Percentiles rank a stretch among this genome's conserved stretches.
Conservation (phyloP, 495 filamentous ascomycete genomes). For the Trichocladium antarcticum region DNA sequence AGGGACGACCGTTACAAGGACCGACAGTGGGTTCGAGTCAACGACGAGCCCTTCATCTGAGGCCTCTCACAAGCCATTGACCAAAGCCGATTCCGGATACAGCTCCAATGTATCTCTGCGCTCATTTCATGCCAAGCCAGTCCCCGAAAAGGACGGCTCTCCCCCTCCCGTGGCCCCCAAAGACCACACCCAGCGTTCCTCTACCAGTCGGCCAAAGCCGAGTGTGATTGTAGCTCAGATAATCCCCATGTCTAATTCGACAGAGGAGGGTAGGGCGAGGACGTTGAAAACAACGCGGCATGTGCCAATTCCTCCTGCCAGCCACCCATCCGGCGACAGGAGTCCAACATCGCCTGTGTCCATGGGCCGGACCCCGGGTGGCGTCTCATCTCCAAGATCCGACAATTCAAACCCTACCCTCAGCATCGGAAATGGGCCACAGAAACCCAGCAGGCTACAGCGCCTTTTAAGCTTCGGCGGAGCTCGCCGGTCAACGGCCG, state of each 20-base stretch:
- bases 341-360: constrained; percentile 17
- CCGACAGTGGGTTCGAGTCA: constrained; percentile 36
- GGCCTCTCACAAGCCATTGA: constrained; percentile 28
- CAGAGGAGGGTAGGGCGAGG: background rate
- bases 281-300: constrained; percentile 1
- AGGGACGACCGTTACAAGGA: constrained; percentile 22
- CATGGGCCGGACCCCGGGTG: constrained; percentile 17
- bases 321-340: background rate
- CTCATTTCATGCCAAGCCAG: constrained; percentile 28
- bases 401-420: constrained; percentile 21
- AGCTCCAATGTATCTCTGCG: constrained; percentile 43
- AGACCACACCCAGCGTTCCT: constrained; percentile 7
- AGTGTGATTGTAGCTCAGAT: constrained; percentile 2
- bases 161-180: constrained; percentile 27
- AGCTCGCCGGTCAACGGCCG: constrained; percentile 17
- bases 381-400: constrained; percentile 19
- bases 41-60: constrained; percentile 28
- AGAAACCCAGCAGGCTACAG: constrained; percentile 30
- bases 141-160: constrained; percentile 13
- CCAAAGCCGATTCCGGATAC: constrained; percentile 48
- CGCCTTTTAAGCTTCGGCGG: constrained; percentile 34
- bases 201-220: background rate
- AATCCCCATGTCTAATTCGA: background rate
- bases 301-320: constrained; percentile 4
- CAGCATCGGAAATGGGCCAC: constrained; percentile 27